A percentile compares a stretch with the other conserved stretches of the same genome.
phyloP scores from a whole-genome alignment of 2,329 filamentous ascomycete species.

The Colletotrichum destructivum region DNA sequence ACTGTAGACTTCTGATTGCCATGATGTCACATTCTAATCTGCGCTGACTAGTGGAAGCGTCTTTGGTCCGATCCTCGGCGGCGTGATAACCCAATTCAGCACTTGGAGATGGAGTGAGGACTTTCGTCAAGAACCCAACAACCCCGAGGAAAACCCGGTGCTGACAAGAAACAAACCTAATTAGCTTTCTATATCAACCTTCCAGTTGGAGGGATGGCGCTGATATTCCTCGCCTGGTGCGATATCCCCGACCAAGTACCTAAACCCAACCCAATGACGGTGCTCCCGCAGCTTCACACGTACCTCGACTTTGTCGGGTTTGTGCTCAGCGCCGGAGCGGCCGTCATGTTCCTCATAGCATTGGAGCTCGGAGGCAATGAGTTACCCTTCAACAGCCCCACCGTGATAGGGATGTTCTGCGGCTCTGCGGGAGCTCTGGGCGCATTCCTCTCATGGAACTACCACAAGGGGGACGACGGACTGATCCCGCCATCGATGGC shows the following conservation, averaged over 20 bases:
- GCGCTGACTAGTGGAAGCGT: constrained; percentile 54
- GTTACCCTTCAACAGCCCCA: constrained; percentile 48
- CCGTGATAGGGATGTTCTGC: constrained; percentile 46
- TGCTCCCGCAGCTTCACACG: constrained; percentile 52
- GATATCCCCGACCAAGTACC: constrained; percentile 56
- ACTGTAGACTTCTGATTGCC: background rate
- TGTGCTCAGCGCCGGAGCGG: constrained; percentile 48
- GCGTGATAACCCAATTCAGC: constrained; percentile 54
- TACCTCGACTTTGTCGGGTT: constrained; percentile 51
- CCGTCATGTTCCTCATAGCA: constrained; percentile 53
- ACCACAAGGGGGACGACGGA: constrained; percentile 45
- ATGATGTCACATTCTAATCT: background rate
- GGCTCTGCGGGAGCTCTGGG: constrained; percentile 43
- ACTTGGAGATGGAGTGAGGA: constrained; percentile 60
- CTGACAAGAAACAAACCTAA: background rate
- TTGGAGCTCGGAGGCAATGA: constrained; percentile 51
- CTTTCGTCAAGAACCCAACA: background rate
- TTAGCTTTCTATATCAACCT: constrained; percentile 57
- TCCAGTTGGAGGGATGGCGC: constrained; percentile 55
- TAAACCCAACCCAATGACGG: constrained; percentile 46
- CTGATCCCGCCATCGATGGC: constrained; percentile 46
- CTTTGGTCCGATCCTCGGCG: constrained; percentile 59
- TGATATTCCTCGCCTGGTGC: constrained; percentile 50
- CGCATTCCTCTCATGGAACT: constrained; percentile 47
- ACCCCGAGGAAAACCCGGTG: background rate